Base-by-base conservation (phyloP, 1,139 yeast genomes). In the Petasospora rhodanensis region DNA sequence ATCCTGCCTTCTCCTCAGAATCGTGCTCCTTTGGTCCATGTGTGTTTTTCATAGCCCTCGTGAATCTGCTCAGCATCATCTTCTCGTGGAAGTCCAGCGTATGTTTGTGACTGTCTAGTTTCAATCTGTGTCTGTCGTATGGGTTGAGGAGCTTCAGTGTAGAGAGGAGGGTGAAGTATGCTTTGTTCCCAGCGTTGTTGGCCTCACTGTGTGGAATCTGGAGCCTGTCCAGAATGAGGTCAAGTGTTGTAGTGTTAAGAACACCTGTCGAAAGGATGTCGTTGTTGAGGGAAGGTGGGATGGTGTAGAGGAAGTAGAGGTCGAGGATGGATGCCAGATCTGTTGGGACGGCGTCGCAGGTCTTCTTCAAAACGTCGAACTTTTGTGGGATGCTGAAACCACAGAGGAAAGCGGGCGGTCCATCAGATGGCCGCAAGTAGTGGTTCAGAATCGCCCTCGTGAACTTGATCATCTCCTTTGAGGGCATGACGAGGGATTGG, bases 171-270 rank as follows among this genome's bases (percentile, higher is more conserved):
- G 87, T 79, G 45, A 70, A 79, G 49, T 78, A 78, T 4, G 91
- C 78, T 51, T 81, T 91, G 52, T 83, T 82, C 12, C 83, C 87
- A 1, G 84, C 89, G 51, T 83, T 82, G 49, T 79, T 86, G 28
- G 81, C 58, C 40, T 66, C 70, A 1, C 79, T 68, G 53, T 73
- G 71, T 0, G 86, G 84, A 7, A 83, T 64, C 6, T 66, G 61
- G 18, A 79, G 60, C 27, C 64, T 55, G 21, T 68, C 61, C 22
- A 81, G 58, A 2, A 77, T 64, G 32, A 87, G 77, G 49, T 81
- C 86, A 2, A 77, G 52, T 4, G 34, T 29, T 4, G 38, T 35
- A 7, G 26, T 21, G 24, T 30, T 25, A 37, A 30, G 29, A 9
- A 34, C 14, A 4, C 37, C 39, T 8, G 32, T 19, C 12, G 35